Conservation (phyloP, 139 green algal genomes). For the Chlamydomonas sp. region DNA sequence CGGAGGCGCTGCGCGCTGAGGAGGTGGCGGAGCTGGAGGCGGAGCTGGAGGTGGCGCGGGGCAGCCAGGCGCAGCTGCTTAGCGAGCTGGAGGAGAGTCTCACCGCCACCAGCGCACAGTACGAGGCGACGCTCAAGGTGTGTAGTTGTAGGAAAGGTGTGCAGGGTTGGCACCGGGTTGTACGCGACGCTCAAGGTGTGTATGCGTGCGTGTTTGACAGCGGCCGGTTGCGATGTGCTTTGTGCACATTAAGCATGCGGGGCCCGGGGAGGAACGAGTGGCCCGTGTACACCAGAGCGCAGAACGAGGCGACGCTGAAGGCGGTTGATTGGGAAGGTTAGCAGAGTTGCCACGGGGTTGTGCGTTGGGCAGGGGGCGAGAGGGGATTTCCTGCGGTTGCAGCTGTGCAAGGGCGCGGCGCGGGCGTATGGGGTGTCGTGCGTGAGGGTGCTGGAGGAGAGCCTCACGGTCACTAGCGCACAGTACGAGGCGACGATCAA, state of each 20-base stretch:
- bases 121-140: slow-evolving; percentile 32
- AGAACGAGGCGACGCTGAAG: too few relatives aligned
- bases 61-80: slow-evolving; percentile 21
- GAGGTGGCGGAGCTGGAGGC: slow-evolving; percentile 23
- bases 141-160: not conserved
- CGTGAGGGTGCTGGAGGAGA: slow-evolving; percentile 32
- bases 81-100: slow-evolving; percentile 36
- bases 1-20: not conserved
- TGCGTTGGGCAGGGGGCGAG: too few relatives aligned
- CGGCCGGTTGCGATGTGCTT: too few relatives aligned
- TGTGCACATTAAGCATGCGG: too few relatives aligned
- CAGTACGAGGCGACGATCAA: slow-evolving; percentile 33
- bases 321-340: not conserved
- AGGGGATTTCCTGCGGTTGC: too few relatives aligned
- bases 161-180: too few relatives aligned
- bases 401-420: too few relatives aligned
- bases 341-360: too few relatives aligned
- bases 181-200: slow-evolving; percentile 19
- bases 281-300: too few relatives aligned
- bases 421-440: too few relatives aligned
- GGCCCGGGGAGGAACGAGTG: too few relatives aligned
- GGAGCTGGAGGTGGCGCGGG: slow-evolving; percentile 23
- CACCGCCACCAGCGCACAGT: slow-evolving; percentile 34
- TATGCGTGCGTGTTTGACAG: too few relatives aligned
- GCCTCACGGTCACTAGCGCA: slow-evolving; percentile 22